Percentiles rank a stretch among this genome's conserved stretches.
These are phyloP conservation scores for Lactarius hengduanensis DNA, from an alignment of 768 basidiomycete genomes.

Conservation along the genomic window DNA sequence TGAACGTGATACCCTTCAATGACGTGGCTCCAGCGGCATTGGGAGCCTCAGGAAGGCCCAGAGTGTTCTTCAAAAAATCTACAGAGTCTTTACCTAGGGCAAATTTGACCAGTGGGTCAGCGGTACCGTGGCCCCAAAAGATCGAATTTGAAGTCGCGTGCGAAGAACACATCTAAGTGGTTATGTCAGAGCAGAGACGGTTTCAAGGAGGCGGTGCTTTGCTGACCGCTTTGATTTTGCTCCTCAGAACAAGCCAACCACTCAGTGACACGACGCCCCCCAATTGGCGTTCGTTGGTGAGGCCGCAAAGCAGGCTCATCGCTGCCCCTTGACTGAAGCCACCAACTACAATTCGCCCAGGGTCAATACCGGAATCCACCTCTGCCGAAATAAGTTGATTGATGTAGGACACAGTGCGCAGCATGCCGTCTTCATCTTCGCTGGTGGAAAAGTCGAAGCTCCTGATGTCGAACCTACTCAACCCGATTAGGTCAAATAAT, in stretches of 20 bases:
- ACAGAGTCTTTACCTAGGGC: constrained; percentile 53
- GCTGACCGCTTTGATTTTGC: constrained; percentile 64
- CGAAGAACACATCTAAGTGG: constrained; percentile 56
- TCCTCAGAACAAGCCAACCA: constrained; percentile 71
- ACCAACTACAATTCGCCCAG: constrained; percentile 75
- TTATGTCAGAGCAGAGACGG: constrained; percentile 1
- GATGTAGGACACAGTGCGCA: constrained; percentile 57
- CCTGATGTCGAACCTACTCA: constrained; percentile 70
- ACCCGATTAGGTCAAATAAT: not conserved
- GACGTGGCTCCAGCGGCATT: constrained; percentile 40
- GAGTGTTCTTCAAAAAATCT: constrained; percentile 51
- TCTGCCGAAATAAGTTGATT: constrained; percentile 73
- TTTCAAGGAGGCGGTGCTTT: constrained; percentile 7
- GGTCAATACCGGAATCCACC: constrained; percentile 64
- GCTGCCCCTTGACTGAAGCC: constrained; percentile 88
- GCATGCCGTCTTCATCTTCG: constrained; percentile 81
- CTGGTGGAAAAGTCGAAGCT: constrained; percentile 55
- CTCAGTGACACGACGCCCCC: constrained; percentile 74
- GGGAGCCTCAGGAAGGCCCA: constrained; percentile 44
- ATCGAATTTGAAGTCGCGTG: constrained; percentile 65
- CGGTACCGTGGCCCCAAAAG: constrained; percentile 84
- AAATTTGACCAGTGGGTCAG: constrained; percentile 70
- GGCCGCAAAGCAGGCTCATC: constrained; percentile 72
- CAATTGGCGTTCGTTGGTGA: constrained; percentile 64
- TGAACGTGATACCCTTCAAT: constrained; percentile 61